Base-by-base conservation (phyloP, 257 asterid genomes). In the Thymus mandschuricus region DNA sequence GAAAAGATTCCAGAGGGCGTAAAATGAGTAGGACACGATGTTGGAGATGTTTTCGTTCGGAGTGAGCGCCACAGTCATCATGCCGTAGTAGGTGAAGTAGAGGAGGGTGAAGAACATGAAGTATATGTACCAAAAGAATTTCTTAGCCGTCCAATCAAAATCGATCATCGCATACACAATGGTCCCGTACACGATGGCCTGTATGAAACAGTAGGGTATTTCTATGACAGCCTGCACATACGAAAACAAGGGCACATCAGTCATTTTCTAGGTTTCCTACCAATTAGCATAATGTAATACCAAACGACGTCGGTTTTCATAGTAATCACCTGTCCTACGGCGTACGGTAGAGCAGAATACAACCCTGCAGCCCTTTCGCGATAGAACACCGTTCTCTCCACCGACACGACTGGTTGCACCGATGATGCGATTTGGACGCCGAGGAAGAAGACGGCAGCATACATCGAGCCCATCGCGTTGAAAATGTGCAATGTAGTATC, bases 291-390 rank as follows among this genome's bases (percentile, higher is more conserved):
- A 35, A 35, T 1, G 3, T 6, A 35, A 35, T 1, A 3, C 40
- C 3, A 3, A 35, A 35, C 40, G 3, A 35, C 5, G 40, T 1
- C 5, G 40, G 5, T 35, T 35, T 3, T 4, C 40, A n/a, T 11
- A 8, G 5, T 48, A 1, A n/a, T 12, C 43, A 84, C 88, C 84
- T 81, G 88, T 48, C 81, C 86, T 29, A 84, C 67, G 50, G 88
- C 88, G 70, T 78, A 84, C 7, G 88, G 86, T 40, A 84, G 50
- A 55, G 88, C 86, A 1, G 88, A 84, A 41, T 81, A 84, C 81
- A 84, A 66, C 38, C 88, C 88, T 15, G 86, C 88, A 3, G 88
- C 88, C 59, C 72, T 70, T 64, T 84, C 88, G n/a, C 86, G 60
- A 63, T 84, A 84, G 54, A 79, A 84, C 34, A 76, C 88, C 0